These are phyloP conservation scores for Arthrocladium fulminans DNA, from an alignment of 2,329 filamentous ascomycete genomes.

Conservation along the genomic window DNA sequence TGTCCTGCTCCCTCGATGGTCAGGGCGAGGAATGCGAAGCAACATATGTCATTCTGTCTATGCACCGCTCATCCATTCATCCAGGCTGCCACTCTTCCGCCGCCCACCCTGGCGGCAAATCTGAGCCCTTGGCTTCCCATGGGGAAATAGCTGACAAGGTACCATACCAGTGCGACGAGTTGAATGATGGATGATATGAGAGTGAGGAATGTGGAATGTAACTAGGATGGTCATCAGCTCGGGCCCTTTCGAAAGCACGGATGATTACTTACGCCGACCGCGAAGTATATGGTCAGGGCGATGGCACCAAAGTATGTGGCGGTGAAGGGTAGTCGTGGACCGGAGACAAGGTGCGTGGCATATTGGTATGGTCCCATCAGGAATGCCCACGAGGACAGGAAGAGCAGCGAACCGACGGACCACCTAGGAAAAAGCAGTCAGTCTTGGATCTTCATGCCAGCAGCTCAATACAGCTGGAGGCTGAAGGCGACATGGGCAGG, in stretches of 20 bases:
- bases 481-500: background rate
- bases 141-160: slow-evolving; percentile 93
- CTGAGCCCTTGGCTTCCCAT: slow-evolving; percentile 88
- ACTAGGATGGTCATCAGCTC: slow-evolving; percentile 63
- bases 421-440: slow-evolving; percentile 54
- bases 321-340: slow-evolving; percentile 80
- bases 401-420: slow-evolving; percentile 84
- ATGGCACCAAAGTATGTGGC: slow-evolving; percentile 93
- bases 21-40: background rate
- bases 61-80: slow-evolving; percentile 56
- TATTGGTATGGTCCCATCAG: slow-evolving; percentile 88
- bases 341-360: slow-evolving; percentile 72
- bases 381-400: slow-evolving; percentile 84
- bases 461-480: background rate
- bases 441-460: slow-evolving; percentile 10
- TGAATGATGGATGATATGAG: slow-evolving; percentile 76
- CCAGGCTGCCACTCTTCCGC: slow-evolving; percentile 76
- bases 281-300: slow-evolving; percentile 79
- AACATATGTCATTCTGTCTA: background rate
- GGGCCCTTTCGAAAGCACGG: slow-evolving; percentile 81
- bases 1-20: background rate
- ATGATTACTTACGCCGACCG: slow-evolving; percentile 68
- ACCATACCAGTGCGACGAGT: slow-evolving; percentile 77
- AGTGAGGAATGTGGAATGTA: slow-evolving; percentile 76
- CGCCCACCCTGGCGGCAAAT: slow-evolving; percentile 77